Percentiles rank a stretch among this genome's conserved stretches.
These are phyloP conservation scores for Suillus alpinus DNA, from an alignment of 768 basidiomycete genomes.

Conservation along the genomic window DNA sequence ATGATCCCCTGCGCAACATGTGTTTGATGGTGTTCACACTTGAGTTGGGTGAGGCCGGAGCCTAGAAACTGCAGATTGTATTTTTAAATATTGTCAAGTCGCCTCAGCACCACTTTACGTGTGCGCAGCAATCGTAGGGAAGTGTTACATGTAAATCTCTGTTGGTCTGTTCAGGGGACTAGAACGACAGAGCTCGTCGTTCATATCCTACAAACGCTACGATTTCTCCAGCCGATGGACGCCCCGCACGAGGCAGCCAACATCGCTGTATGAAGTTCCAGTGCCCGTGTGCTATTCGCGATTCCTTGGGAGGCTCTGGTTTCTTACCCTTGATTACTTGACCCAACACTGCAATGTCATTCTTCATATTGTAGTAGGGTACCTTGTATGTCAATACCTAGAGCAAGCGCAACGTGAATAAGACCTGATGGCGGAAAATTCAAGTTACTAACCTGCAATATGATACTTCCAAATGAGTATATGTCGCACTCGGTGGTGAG, in stretches of 20 bases:
- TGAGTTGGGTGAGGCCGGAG: neutral
- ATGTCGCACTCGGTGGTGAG: slow-evolving; percentile 36
- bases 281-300: neutral
- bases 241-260: neutral
- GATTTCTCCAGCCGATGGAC: neutral
- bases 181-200: neutral
- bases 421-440: neutral
- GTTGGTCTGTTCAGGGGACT: neutral
- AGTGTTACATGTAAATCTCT: neutral
- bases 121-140: neutral
- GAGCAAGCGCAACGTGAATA: neutral
- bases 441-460: slow-evolving; percentile 5
- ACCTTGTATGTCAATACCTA: slow-evolving; percentile 6
- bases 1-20: too few relatives aligned
- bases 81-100: neutral
- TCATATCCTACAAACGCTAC: neutral
- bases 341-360: neutral
- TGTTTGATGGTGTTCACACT: neutral
- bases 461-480: slow-evolving; percentile 36
- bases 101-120: neutral
- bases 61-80: neutral
- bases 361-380: slow-evolving; percentile 4
- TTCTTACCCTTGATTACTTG: neutral
- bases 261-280: neutral
- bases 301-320: neutral